phyloP scores from a whole-genome alignment of 139 green algal species.

The Penium margaritaceum region DNA sequence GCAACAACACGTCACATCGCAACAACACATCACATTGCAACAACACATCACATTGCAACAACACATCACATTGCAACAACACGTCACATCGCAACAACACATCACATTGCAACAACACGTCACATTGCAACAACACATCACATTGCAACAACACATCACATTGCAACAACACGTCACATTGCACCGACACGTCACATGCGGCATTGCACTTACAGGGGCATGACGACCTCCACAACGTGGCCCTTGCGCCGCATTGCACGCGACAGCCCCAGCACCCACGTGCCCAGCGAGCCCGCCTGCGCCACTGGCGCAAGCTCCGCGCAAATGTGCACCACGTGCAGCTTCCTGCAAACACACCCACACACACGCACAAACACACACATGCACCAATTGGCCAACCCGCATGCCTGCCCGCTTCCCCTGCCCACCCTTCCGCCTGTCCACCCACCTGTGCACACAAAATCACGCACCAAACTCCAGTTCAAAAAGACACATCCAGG shows the following conservation, averaged over 20 bases:
- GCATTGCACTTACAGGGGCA: slow-evolving; percentile 35
- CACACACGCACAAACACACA: neutral
- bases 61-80: too few relatives aligned
- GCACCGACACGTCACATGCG: too few relatives aligned
- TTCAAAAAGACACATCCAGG: too few relatives aligned
- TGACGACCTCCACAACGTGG: slow-evolving; percentile 35
- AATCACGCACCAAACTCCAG: neutral
- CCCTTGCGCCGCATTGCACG: slow-evolving; percentile 22
- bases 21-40: too few relatives aligned
- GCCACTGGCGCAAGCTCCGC: slow-evolving; percentile 31
- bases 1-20: too few relatives aligned
- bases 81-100: too few relatives aligned
- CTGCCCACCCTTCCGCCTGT: neutral
- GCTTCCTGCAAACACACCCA: neutral
- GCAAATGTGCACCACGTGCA: slow-evolving; percentile 35
- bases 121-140: too few relatives aligned
- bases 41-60: too few relatives aligned
- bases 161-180: too few relatives aligned
- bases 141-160: too few relatives aligned
- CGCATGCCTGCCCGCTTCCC: neutral
- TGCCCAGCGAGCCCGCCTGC: slow-evolving; percentile 13
- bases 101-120: too few relatives aligned
- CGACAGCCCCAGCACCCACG: slow-evolving; percentile 21
- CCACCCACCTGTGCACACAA: neutral
- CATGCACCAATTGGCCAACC: neutral